Conservation (phyloP, 148 eudicot genomes). For the Drosera capensis region DNA sequence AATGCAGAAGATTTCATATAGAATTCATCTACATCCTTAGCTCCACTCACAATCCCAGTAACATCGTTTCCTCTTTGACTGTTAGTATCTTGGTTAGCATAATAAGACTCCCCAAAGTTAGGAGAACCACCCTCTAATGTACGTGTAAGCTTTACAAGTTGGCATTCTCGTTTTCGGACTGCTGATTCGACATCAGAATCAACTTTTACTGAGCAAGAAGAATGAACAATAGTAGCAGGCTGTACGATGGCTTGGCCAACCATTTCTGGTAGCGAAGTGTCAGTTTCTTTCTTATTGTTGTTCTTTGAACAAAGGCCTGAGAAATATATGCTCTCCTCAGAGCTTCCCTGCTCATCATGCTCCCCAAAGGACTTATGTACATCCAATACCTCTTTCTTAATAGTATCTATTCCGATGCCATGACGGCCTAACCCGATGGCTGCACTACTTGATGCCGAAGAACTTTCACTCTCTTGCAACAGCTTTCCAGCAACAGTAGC, state of each 20-base stretch:
- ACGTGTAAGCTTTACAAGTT: conserved; percentile 14
- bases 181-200: conserved; percentile 23
- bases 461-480: conserved; percentile 75
- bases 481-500: conserved; percentile 94
- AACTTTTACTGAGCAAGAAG: conserved; percentile 31
- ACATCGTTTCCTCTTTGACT: conserved; percentile 16
- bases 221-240: conserved; percentile 26
- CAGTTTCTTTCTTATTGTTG: conserved; percentile 9
- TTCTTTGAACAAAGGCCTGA: conserved; percentile 19
- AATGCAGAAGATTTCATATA: conserved; percentile 25
- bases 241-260: conserved; percentile 19
- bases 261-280: conserved; percentile 18
- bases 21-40: conserved; percentile 17
- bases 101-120: conserved; percentile 24
- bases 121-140: conserved; percentile 27
- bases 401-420: conserved; percentile 11
- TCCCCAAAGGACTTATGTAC: conserved; percentile 32
- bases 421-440: conserved; percentile 31
- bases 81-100: conserved; percentile 25
- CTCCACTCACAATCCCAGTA: conserved; percentile 23
- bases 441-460: conserved; percentile 77
- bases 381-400: conserved; percentile 29
- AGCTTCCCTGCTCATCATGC: conserved; percentile 72
- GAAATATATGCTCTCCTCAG: conserved; percentile 47
- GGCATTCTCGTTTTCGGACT: conserved; percentile 13